phyloP scores from a whole-genome alignment of 345 rosid genomes.

The Brassica juncea region DNA sequence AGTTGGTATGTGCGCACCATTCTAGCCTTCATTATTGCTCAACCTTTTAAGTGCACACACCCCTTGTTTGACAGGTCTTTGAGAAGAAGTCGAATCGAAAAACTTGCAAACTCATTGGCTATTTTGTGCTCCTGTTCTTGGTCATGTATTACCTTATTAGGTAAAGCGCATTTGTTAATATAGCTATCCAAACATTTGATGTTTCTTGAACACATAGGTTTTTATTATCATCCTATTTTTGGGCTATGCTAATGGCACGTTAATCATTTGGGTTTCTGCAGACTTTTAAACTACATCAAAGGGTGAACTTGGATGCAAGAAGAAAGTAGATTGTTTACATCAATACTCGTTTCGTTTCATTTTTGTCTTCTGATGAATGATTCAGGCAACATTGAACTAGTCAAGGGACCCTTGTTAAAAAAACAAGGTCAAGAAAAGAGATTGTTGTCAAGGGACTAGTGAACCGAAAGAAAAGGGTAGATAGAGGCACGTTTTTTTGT shows the following conservation, averaged over 20 bases:
- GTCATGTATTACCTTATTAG: constrained; percentile 61
- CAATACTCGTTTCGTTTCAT: background rate
- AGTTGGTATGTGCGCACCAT: constrained; percentile 49
- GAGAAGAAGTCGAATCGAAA: constrained; percentile 75
- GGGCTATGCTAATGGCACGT: background rate
- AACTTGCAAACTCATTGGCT: constrained; percentile 61
- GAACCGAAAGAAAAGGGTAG: background rate
- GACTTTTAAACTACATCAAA: background rate
- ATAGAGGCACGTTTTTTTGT: background rate
- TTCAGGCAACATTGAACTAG: background rate
- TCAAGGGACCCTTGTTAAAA: background rate
- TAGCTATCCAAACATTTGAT: background rate
- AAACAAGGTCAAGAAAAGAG: background rate
- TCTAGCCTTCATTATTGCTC: background rate
- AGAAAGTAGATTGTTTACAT: background rate
- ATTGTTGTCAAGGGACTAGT: background rate
- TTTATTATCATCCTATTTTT: background rate
- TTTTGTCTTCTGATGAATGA: background rate
- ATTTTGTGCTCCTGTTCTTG: constrained; percentile 61
- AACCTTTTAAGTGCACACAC: background rate
- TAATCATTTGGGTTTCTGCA: background rate
- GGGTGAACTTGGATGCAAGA: background rate
- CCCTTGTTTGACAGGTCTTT: constrained; percentile 55
- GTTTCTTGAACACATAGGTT: background rate
- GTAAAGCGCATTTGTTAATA: constrained; percentile 37